These are phyloP conservation scores for Paramecium primaurelia DNA, from an alignment of 73 alveolate species.

Conservation along the genomic window DNA sequence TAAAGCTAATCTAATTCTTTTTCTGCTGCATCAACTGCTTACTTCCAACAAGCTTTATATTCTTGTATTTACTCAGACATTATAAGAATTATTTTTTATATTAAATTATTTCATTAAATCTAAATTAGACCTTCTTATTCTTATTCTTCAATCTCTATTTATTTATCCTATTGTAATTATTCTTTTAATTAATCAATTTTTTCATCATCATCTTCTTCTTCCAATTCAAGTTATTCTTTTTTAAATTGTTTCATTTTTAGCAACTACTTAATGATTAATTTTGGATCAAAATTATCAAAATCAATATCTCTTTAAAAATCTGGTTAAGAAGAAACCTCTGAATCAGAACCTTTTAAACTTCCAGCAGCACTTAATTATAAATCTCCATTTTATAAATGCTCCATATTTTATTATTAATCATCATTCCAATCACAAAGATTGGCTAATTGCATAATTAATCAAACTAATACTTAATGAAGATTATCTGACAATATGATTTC, in stretches of 20 bases:
- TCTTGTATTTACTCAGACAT: conserved; percentile 29
- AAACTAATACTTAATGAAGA: not conserved
- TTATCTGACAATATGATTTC: conserved; percentile 24
- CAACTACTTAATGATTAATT: not conserved
- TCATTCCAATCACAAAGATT: conserved; percentile 22
- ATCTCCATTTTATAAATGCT: not conserved
- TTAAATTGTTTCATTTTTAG: not conserved
- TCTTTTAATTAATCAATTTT: not conserved
- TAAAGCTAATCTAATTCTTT: not conserved
- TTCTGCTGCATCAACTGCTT: conserved; percentile 32
- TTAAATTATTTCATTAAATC: not conserved
- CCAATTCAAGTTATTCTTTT: not conserved
- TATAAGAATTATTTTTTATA: not conserved
- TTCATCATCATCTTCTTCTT: conserved; percentile 28
- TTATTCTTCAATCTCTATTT: conserved; percentile 23
- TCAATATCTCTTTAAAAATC: not conserved
- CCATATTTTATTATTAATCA: not conserved
- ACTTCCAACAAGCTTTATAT: not conserved
- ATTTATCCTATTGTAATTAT: not conserved
- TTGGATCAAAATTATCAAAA: not conserved
- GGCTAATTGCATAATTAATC: not conserved
- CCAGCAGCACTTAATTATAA: conserved; percentile 25
- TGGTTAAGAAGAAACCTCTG: not conserved
- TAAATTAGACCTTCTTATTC: not conserved
- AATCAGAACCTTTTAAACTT: not conserved